These are phyloP conservation scores for Amylostereum chailletii DNA, from an alignment of 1,284 basidiomycete species.

Conservation along the genomic window DNA sequence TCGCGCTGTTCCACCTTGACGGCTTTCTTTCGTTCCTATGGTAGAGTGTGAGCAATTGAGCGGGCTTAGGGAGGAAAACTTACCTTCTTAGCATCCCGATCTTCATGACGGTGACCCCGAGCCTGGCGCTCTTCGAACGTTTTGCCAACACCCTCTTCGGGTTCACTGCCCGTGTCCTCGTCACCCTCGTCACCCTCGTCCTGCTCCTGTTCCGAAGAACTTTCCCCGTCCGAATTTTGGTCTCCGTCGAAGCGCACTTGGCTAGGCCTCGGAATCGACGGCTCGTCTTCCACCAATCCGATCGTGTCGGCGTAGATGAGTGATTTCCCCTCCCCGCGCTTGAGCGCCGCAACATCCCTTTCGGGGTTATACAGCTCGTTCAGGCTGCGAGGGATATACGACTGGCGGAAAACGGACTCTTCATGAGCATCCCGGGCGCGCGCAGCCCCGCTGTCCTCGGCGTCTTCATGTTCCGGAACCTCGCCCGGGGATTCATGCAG, in stretches of 20 bases:
- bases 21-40: conserved; percentile 82
- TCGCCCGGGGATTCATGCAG: conserved; percentile 29
- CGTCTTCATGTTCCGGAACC: conserved; percentile 16
- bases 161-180: conserved; percentile 27
- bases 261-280: neutral
- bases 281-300: conserved; percentile 46
- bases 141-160: conserved; percentile 23
- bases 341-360: conserved; percentile 72
- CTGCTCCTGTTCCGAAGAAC: conserved; percentile 11
- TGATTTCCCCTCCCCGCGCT: conserved; percentile 57
- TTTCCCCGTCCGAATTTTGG: conserved; percentile 11
- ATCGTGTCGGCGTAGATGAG: conserved; percentile 85
- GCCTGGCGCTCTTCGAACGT: conserved; percentile 46
- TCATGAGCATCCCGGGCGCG: conserved; percentile 30
- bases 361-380: conserved; percentile 92
- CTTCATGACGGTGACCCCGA: conserved; percentile 85
- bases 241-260: conserved; percentile 2
- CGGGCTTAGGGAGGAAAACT: conserved; percentile 13
- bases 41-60: conserved; percentile 2
- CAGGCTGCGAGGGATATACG: conserved; percentile 88
- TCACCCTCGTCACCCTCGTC: conserved; percentile 18
- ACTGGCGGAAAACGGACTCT: conserved; percentile 80
- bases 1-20: conserved; percentile 83
- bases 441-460: conserved; percentile 17
- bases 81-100: conserved; percentile 88